These are phyloP conservation scores for Alternaria gaisen DNA, from an alignment of 2,329 filamentous ascomycete genomes.

Conservation along the genomic window DNA sequence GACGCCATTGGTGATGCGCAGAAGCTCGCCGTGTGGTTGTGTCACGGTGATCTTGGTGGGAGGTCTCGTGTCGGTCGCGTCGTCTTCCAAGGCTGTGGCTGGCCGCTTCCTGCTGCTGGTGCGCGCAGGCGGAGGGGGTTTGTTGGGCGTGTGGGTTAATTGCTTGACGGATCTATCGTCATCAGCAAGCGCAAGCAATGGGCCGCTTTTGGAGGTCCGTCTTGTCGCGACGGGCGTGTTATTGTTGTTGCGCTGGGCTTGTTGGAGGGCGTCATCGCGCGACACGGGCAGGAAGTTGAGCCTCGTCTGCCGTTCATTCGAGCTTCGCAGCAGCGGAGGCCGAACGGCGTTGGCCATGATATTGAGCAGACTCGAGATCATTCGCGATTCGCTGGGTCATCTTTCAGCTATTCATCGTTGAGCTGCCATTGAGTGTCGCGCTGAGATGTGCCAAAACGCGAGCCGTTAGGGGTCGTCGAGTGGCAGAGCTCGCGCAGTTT, in stretches of 20 bases:
- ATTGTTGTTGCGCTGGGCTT: constrained; percentile 26
- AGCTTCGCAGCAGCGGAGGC: constrained; percentile 39
- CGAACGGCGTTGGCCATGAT: constrained; percentile 40
- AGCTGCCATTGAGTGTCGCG: constrained; percentile 45
- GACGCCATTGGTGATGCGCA: constrained; percentile 56
- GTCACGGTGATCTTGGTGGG: constrained; percentile 55
- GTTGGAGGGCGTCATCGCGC: constrained; percentile 33
- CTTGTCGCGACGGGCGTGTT: constrained; percentile 38
- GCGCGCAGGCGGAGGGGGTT: constrained; percentile 32
- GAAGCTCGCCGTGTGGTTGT: constrained; percentile 54
- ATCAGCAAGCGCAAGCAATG: constrained; percentile 32
- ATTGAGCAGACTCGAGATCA: constrained; percentile 21
- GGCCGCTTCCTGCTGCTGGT: constrained; percentile 43
- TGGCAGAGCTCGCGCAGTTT: constrained; percentile 32
- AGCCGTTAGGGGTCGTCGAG: constrained; percentile 39
- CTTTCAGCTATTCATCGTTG: constrained; percentile 31
- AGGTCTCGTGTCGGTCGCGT: constrained; percentile 46
- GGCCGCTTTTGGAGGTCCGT: constrained; percentile 36
- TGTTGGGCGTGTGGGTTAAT: constrained; percentile 17
- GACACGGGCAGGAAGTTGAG: constrained; percentile 42
- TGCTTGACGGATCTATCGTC: constrained; percentile 32
- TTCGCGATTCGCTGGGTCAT: constrained; percentile 40
- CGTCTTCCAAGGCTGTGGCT: constrained; percentile 31
- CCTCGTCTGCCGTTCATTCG: constrained; percentile 44
- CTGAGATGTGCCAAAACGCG: constrained; percentile 37